These are phyloP conservation scores for Closterium sp. DNA, from an alignment of 139 green algal species.

Conservation along the genomic window DNA sequence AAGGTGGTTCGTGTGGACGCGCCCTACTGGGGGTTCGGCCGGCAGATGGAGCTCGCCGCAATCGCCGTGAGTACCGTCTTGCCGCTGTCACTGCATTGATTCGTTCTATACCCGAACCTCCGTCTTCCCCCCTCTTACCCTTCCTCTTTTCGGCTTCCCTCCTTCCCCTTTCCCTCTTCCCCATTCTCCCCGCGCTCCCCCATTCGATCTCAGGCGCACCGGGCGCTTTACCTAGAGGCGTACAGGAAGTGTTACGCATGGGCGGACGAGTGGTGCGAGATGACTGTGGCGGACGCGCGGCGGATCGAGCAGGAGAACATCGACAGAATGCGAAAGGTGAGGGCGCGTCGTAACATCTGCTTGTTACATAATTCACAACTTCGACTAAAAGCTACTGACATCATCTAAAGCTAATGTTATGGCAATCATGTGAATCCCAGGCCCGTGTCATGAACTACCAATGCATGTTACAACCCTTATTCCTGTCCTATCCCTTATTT, in stretches of 20 bases:
- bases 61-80: background rate
- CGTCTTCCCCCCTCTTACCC: too few species aligned
- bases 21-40: slow-evolving; percentile 46
- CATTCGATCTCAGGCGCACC: background rate
- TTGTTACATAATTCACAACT: too few species aligned
- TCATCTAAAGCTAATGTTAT: too few species aligned
- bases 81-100: too few species aligned
- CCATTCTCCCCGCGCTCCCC: background rate
- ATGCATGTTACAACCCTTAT: too few species aligned
- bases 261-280: slow-evolving; percentile 42
- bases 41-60: background rate
- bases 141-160: too few species aligned
- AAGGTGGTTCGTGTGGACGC: slow-evolving; percentile 46
- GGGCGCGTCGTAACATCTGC: background rate
- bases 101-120: too few species aligned
- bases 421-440: too few species aligned
- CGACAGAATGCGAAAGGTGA: background rate
- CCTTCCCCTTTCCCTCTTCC: background rate
- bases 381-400: too few species aligned
- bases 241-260: slow-evolving; percentile 41
- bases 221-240: slow-evolving; percentile 28
- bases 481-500: too few species aligned
- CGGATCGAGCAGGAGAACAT: slow-evolving; percentile 37
- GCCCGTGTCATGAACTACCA: too few species aligned
- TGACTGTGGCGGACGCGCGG: slow-evolving; percentile 31